Conservation (phyloP, 192 early-diverging fungal species). For the Backusella circina region DNA sequence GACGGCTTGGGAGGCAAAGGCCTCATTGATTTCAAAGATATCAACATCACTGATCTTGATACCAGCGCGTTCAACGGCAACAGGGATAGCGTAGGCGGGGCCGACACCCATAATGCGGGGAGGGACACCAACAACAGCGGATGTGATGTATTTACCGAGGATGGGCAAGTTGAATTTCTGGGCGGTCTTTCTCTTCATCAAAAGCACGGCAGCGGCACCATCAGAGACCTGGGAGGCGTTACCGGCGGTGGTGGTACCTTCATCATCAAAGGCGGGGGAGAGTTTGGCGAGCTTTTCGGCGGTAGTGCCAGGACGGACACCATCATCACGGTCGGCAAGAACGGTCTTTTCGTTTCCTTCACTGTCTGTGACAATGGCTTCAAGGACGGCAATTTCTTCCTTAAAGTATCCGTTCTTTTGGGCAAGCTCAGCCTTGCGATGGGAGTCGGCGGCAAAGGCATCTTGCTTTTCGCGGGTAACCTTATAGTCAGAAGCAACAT, state of each 20-base stretch:
- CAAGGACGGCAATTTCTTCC: slow-evolving; percentile 64
- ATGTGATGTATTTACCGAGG: slow-evolving; percentile 59
- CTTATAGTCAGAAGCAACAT: slow-evolving; percentile 74
- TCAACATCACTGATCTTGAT: slow-evolving; percentile 60
- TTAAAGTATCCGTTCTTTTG: slow-evolving; percentile 54
- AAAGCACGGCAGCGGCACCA: slow-evolving; percentile 70
- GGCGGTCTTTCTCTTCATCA: slow-evolving; percentile 64
- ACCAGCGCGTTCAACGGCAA: slow-evolving; percentile 67
- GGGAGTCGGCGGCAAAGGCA: slow-evolving; percentile 69
- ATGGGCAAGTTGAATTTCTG: slow-evolving; percentile 48
- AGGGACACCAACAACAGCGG: slow-evolving; percentile 68
- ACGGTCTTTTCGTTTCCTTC: slow-evolving; percentile 67
- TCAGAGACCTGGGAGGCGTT: slow-evolving; percentile 82
- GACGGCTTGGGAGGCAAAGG: slow-evolving; percentile 72
- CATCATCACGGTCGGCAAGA: slow-evolving; percentile 55
- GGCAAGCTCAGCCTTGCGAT: slow-evolving; percentile 74
- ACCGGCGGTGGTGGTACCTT: slow-evolving; percentile 91
- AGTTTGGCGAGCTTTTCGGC: slow-evolving; percentile 84
- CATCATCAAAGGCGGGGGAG: slow-evolving; percentile 81
- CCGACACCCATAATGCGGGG: slow-evolving; percentile 96
- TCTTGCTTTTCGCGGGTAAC: slow-evolving; percentile 82
- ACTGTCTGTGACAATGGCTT: slow-evolving; percentile 48
- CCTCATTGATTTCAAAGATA: slow-evolving; percentile 82
- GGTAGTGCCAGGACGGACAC: slow-evolving; percentile 70
- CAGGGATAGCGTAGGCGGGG: slow-evolving; percentile 73